phyloP scores from a whole-genome alignment of 768 basidiomycete genomes.

The Brasilioporus rufonigricans region DNA sequence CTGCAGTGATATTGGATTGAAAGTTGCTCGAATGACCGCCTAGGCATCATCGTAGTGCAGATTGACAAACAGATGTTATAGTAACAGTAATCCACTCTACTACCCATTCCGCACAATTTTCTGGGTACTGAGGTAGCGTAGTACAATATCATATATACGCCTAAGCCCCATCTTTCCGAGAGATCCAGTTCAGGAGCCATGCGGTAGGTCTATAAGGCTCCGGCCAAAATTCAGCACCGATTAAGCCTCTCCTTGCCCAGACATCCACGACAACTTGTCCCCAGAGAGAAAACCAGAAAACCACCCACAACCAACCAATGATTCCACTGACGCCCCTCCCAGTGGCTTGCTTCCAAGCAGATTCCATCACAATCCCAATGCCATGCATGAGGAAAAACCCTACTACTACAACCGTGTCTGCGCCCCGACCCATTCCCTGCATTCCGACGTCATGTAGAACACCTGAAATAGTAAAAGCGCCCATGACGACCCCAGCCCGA shows the following conservation, averaged over 20 bases:
- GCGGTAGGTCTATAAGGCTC: constrained; percentile 19
- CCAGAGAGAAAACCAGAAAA: constrained; percentile 45
- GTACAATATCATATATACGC: no score
- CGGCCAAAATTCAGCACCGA: constrained; percentile 13
- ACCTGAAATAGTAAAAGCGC: constrained; percentile 59
- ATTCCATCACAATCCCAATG: constrained; percentile 50
- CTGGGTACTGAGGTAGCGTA: no score
- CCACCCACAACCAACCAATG: constrained; percentile 52
- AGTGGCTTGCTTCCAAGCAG: constrained; percentile 40
- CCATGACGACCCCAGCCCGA: constrained; percentile 47
- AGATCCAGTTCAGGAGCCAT: constrained; percentile 15
- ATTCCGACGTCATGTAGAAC: constrained; percentile 57
- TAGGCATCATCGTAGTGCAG: no score
- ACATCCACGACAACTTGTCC: constrained; percentile 49
- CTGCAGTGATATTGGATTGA: no score
- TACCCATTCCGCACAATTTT: no score
- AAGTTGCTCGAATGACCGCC: no score
- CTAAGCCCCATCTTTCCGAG: neutral
- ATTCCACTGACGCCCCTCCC: constrained; percentile 48
- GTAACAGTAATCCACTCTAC: no score
- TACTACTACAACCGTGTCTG: constrained; percentile 40
- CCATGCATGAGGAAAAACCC: constrained; percentile 61
- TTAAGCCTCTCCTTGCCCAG: constrained; percentile 25
- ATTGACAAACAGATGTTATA: no score
- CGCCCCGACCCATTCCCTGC: constrained; percentile 57